Percentiles rank a stretch among this genome's conserved stretches.
Conservation (phyloP, 805 yeast species). For the Danielia reshetovae region DNA sequence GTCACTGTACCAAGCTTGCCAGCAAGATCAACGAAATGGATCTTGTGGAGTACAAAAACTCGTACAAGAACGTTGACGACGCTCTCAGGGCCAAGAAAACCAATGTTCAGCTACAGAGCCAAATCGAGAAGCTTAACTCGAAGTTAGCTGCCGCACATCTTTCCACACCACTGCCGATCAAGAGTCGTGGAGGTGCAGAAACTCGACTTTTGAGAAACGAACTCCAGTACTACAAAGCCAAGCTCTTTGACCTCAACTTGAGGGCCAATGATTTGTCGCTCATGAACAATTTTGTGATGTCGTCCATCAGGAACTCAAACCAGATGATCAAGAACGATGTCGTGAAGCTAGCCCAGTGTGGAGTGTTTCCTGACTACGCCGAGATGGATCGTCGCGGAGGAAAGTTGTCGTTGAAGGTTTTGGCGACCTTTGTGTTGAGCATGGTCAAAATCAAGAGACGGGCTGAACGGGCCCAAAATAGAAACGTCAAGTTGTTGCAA, state of each 20-base stretch:
- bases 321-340: conserved; percentile 24
- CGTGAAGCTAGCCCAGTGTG: conserved; percentile 25
- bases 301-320: conserved; percentile 27
- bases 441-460: conserved; percentile 31
- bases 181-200: conserved; percentile 1
- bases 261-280: conserved; percentile 30
- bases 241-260: conserved; percentile 40
- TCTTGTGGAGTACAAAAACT: conserved; percentile 5
- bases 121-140: conserved; percentile 26
- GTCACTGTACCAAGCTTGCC: conserved; percentile 29
- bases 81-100: conserved; percentile 4
- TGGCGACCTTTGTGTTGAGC: conserved; percentile 38
- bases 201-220: conserved; percentile 32
- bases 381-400: conserved; percentile 13
- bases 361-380: conserved; percentile 32
- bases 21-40: conserved; percentile 22
- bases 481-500: conserved; percentile 23
- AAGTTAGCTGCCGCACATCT: conserved; percentile 21
- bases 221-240: conserved; percentile 44
- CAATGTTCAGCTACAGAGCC: conserved; percentile 21
- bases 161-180: conserved; percentile 8
- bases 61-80: conserved; percentile 7
- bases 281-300: conserved; percentile 31
- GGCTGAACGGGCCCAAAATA: conserved; percentile 22
- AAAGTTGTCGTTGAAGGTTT: conserved; percentile 25